A percentile compares a stretch with the other conserved stretches of the same genome.
Evolutionary conservation across 768 basidiomycete genomes (phyloP).

Genomic region (Royoungia palumana): DNA sequence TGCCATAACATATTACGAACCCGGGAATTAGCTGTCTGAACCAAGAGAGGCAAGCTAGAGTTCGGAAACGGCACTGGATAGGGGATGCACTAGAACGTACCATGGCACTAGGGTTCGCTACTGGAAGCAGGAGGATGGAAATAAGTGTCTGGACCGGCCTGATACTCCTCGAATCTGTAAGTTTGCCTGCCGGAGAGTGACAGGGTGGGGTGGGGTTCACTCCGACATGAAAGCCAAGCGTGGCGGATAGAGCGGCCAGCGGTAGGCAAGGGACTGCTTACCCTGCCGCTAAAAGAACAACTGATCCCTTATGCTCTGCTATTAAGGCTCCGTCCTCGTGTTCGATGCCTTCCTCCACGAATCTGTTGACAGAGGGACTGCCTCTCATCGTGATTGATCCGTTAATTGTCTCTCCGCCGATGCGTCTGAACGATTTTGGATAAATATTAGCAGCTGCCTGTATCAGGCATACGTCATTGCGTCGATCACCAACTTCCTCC

Average conservation of each 20-base stretch:
- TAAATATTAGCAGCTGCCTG: slow-evolving; percentile 1
- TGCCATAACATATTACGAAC: slow-evolving; percentile 12
- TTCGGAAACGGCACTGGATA: slow-evolving; percentile 17
- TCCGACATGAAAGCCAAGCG: slow-evolving; percentile 21
- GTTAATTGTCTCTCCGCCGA: no score
- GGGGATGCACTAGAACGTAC: slow-evolving; percentile 13
- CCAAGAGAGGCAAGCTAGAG: slow-evolving; percentile 10
- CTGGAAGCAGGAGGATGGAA: slow-evolving; percentile 18
- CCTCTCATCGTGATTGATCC: no score
- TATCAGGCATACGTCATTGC: slow-evolving; percentile 24
- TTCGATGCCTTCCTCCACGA: no score
- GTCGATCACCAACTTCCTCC: slow-evolving; percentile 22
- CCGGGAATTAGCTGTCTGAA: neutral
- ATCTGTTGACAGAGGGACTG: no score
- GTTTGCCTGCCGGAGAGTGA: slow-evolving; percentile 20
- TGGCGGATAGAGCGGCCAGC: slow-evolving; percentile 11
- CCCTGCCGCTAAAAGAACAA: no score
- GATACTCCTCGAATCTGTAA: slow-evolving; percentile 13
- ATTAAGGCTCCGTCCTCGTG: no score
- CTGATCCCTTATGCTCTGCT: no score
- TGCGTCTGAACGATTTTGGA: no score
- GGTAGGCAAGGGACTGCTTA: no score
- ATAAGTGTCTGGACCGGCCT: slow-evolving; percentile 26
- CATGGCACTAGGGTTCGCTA: slow-evolving; percentile 12
- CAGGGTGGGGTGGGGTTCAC: slow-evolving; percentile 7